A percentile compares a stretch with the other conserved stretches of the same genome.
These are phyloP conservation scores for Forsythia suspensa DNA, from an alignment of 257 asterid species.

Conservation along the genomic window DNA sequence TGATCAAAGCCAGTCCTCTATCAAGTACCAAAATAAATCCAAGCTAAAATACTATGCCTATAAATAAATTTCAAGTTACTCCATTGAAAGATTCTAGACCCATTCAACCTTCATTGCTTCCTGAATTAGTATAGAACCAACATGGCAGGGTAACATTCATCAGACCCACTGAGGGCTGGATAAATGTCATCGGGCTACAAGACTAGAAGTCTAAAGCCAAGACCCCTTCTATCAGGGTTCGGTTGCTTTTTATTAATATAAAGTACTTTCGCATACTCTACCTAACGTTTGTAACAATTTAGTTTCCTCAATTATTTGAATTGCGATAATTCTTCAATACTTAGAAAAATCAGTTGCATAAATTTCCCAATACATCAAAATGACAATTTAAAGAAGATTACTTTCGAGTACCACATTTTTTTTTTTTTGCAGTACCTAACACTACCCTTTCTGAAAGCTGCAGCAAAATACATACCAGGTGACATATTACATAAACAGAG, in stretches of 20 bases:
- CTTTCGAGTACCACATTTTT: neutral
- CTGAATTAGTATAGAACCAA: neutral
- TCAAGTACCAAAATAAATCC: neutral
- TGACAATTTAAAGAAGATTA: neutral
- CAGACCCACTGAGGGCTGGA: neutral
- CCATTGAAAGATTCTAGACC: neutral
- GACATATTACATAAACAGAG: neutral
- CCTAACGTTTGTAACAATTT: neutral
- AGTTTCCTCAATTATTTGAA: neutral
- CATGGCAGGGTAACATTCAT: neutral
- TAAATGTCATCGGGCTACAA: neutral
- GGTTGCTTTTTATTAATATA: neutral
- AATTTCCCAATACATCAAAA: neutral
- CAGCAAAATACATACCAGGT: neutral
- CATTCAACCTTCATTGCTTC: neutral
- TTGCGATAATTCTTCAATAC: neutral
- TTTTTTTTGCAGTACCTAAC: neutral
- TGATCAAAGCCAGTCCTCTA: neutral
- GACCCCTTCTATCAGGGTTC: neutral
- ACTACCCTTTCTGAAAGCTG: neutral
- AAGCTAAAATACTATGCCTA: neutral
- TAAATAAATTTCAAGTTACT: neutral
- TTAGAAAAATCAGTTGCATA: neutral
- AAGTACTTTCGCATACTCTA: neutral
- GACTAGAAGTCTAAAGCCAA: neutral